Evolutionary conservation across 202 grass and related monocot genomes (phyloP).

Genomic region (Panicum hallii): DNA sequence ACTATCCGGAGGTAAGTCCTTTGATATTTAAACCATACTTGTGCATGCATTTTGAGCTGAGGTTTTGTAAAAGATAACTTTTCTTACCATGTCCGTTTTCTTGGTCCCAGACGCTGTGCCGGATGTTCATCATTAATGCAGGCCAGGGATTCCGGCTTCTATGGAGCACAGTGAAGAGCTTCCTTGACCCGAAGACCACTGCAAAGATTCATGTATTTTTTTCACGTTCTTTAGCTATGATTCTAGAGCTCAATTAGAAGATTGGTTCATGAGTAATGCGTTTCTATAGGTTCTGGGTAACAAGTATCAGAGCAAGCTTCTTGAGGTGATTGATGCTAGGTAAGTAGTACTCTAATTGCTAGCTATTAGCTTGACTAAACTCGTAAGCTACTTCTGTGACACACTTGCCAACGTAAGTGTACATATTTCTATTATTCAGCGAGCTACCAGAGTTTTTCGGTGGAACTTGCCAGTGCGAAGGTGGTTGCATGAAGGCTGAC

Average conservation of each 20-base stretch:
- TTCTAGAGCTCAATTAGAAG: constrained; percentile 20
- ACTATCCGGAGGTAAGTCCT: constrained; percentile 85
- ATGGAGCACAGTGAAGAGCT: constrained; percentile 92
- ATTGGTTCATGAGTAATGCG: constrained; percentile 17
- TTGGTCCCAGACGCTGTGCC: constrained; percentile 70
- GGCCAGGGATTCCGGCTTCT: constrained; percentile 90
- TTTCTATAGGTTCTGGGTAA: constrained; percentile 86
- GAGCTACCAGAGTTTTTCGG: constrained; percentile 95
- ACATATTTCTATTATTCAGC: constrained; percentile 50
- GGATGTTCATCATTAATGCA: constrained; percentile 99
- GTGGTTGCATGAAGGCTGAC: constrained; percentile 92
- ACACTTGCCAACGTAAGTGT: constrained; percentile 11
- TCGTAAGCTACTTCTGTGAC: constrained; percentile 26
- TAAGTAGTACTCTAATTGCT: constrained; percentile 11
- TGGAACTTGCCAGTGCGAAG: constrained; percentile 86
- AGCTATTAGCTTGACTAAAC: background rate
- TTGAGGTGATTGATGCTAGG: constrained; percentile 97
- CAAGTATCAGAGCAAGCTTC: constrained; percentile 97
- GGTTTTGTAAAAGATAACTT: constrained; percentile 1
- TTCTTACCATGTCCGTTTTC: constrained; percentile 24
- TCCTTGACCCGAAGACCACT: constrained; percentile 97
- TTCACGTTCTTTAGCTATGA: background rate
- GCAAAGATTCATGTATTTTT: constrained; percentile 86
- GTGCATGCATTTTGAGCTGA: background rate
- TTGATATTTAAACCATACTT: constrained; percentile 6